Evolutionary conservation across 345 rosid genomes (phyloP), one percentile per base, ranked within the genome.

Genomic region (Pugionium dolabratum): DNA sequence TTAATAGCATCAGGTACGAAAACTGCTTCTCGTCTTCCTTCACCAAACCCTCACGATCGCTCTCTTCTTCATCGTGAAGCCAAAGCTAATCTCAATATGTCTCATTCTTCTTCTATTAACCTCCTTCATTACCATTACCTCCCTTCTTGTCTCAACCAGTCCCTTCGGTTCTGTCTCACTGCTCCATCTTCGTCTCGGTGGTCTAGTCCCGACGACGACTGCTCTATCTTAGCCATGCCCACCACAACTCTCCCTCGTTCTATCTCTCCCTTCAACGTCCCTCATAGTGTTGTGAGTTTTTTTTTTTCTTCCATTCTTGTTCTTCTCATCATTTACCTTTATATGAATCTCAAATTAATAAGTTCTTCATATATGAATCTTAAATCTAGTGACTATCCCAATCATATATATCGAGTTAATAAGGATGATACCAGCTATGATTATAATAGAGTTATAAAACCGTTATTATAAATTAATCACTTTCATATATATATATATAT

Each of bases 11-110:
- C 66, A 62, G 66, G 59, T 50, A 26, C 75, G 94, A 87, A 82
- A 89, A 85, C 87, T 75, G 78, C 79, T 45, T 76, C 71, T 67
- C 86, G 76, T 83, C 90, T 79, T 77, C 79, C 56, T 42, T 54
- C 81, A 54, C 72, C 78, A 65, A 69, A 68, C 81, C 26, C 55
- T 63, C 59, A 55, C 60, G 32, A 52, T 74, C 55, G 27, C 66
- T 63, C 52, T 78, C 73, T 75, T 70, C 88, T 83, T 84, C 69
- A 36, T 46, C 69, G 58, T 74, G 36, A 84, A 79, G 89, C 73
- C 59, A 49, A 74, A 67, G 69, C 45, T 55, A 54, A 44, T 33
- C 27, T 50, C 25, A 54, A 69, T 4, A 51, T 74, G 73, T 62
- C 78, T 28, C 64, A 47, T 67, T 67, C 75, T 66, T 72, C 76